Evolutionary conservation across 805 yeast genomes (phyloP), one percentile per base, ranked within the genome.

Genomic region (Candida germanica): DNA sequence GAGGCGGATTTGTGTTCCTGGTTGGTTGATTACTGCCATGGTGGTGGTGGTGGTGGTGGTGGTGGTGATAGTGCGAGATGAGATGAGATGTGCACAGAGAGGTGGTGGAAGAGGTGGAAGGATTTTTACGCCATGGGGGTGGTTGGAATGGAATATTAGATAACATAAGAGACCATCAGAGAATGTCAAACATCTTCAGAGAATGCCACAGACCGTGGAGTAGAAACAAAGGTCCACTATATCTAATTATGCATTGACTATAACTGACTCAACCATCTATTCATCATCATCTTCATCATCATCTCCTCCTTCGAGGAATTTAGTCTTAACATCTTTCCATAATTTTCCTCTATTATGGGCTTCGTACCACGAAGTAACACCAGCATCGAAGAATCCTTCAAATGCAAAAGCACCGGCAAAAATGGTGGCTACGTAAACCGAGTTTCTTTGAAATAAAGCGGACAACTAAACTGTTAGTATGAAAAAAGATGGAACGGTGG

Each of bases 371-470:
- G 54, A 56, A 53, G 83, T 84, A 45, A 83, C 70, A 44, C 73
- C 80, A 43, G 64, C 59, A 58, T 85, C 93, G 49, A 83, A 83
- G 55, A 73, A 71, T 34, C 80, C 81, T 70, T 87, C 91, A 77
- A 88, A 87, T 45, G 80, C 79, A 58, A 89, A 89, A 31, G 97
- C 88, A 53, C 85, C 79, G 33, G 79, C 83, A 51, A 89, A 83
- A 43, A 89, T 72, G 44, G 93, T 71, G 48, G 87, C 86, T 44
- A 89, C 95, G 66, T 75, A 87, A 45, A 83, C 72, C 31, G 97
- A 77, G 79, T 91, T 89, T 77, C 96, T 86, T 77, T 87, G 87
- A 77, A 86, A 81, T 38, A 58, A 47, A 40, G 49, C 43, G 38
- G 47, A 37, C 17, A 35, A 35, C 38, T 35, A 35, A n/a, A 31